These are phyloP conservation scores for Termitomyces sp. DNA, from an alignment of 1,284 basidiomycete genomes.

Conservation along the genomic window DNA sequence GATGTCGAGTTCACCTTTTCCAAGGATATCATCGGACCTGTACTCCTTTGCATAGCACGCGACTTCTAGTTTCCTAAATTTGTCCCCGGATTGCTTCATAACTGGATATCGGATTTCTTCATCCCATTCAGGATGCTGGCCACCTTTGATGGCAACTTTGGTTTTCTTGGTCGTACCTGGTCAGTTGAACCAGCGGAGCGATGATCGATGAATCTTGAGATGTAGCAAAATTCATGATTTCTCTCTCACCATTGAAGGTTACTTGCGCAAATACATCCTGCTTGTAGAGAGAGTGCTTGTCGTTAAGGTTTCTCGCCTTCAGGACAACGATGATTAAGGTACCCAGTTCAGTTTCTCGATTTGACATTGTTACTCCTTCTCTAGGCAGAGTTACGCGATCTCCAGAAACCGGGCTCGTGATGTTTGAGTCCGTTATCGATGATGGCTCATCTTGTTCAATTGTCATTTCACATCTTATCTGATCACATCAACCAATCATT, in stretches of 20 bases:
- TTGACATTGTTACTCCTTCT: conserved; percentile 19
- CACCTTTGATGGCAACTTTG: conserved; percentile 61
- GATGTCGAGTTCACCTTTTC: conserved; percentile 59
- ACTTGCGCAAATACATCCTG: conserved; percentile 65
- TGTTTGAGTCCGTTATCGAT: not conserved
- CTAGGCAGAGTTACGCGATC: not conserved
- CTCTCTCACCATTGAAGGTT: conserved; percentile 38
- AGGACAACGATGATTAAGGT: conserved; percentile 70
- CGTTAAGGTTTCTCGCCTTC: conserved; percentile 66
- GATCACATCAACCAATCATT: not conserved
- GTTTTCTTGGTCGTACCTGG: conserved; percentile 52
- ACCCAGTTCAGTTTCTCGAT: conserved; percentile 44
- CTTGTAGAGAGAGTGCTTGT: conserved; percentile 72
- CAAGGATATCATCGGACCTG: conserved; percentile 54
- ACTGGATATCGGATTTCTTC: conserved; percentile 63
- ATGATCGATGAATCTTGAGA: not conserved
- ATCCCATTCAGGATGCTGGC: conserved; percentile 77
- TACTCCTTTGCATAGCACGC: conserved; percentile 63
- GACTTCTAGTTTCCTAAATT: conserved; percentile 54
- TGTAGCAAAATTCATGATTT: conserved; percentile 6
- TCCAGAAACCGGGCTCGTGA: not conserved
- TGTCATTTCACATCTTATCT: not conserved
- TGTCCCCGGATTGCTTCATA: conserved; percentile 37
- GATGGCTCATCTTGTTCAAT: not conserved
- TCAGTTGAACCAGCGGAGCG: conserved; percentile 2